Conservation (phyloP, 345 rosid species). For the Hypericum androsaemum region DNA sequence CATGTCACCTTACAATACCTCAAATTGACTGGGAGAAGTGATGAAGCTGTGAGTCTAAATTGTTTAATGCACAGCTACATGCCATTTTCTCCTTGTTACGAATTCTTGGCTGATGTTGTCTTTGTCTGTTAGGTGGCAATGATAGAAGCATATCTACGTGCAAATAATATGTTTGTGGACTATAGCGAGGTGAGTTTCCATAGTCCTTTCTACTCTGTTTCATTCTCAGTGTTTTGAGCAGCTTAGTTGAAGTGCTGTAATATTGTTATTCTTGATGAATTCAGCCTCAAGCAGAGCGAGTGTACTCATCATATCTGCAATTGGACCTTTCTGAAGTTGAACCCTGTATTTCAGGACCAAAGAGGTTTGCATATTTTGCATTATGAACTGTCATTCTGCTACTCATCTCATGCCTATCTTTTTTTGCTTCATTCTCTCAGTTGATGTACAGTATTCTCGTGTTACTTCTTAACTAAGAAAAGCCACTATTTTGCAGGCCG, state of each 20-base stretch:
- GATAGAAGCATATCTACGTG: conserved; percentile 4
- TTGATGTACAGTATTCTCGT: not conserved
- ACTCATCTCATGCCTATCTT: not conserved
- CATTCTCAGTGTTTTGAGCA: not conserved
- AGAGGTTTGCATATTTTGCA: not conserved
- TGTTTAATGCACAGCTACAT: not conserved
- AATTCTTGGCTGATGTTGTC: not conserved
- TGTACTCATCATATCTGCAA: conserved; percentile 1
- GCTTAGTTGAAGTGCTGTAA: too few species aligned
- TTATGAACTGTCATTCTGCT: not conserved
- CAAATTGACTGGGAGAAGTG: conserved; percentile 24
- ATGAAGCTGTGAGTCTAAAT: conserved; percentile 16
- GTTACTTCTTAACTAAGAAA: not conserved
- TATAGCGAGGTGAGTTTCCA: not conserved
- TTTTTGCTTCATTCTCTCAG: not conserved
- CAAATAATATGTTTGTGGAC: conserved; percentile 3
- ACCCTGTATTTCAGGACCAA: conserved; percentile 6
- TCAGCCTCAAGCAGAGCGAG: conserved; percentile 1
- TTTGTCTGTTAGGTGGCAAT: not conserved
- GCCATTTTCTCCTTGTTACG: not conserved
- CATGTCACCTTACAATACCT: conserved; percentile 25
- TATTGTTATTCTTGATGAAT: not conserved
- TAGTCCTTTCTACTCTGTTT: not conserved
- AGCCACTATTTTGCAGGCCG: not conserved
- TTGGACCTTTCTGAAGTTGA: conserved; percentile 6